Conservation (phyloP, 352 stramenopile genomes). For the Blastocystis sp. region DNA sequence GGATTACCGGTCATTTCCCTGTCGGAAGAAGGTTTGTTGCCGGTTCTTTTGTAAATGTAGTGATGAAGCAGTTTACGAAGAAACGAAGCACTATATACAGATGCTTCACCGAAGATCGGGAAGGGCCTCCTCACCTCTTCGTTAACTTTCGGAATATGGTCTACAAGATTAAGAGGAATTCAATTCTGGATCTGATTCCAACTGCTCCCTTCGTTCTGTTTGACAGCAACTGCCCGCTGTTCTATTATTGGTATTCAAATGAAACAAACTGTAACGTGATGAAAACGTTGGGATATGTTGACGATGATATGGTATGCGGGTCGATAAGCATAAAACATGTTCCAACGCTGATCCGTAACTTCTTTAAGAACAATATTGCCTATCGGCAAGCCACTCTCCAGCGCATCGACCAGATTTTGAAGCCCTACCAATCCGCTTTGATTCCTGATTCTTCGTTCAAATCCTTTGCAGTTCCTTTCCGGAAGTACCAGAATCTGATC, state of each 20-base stretch:
- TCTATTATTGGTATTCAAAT: slow-evolving; percentile 6
- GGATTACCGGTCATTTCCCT: not conserved
- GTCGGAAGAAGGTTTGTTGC: not conserved
- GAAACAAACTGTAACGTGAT: not conserved
- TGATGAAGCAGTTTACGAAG: not conserved
- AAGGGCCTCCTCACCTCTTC: not conserved
- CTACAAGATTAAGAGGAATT: not conserved
- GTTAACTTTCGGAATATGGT: not conserved
- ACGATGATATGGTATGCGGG: not conserved
- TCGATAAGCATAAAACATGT: not conserved
- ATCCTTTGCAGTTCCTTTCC: not conserved
- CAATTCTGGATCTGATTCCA: not conserved
- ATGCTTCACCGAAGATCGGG: not conserved
- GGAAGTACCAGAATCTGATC: slow-evolving; percentile 10
- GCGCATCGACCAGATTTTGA: not conserved
- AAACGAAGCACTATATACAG: not conserved
- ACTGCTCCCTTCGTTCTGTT: not conserved
- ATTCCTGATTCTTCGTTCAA: not conserved
- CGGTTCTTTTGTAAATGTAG: not conserved
- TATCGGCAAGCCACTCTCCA: not conserved
- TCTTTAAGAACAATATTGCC: not conserved
- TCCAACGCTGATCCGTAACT: not conserved
- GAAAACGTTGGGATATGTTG: not conserved
- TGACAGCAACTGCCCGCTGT: slow-evolving; percentile 21
- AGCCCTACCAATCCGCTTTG: not conserved